Percentiles rank a stretch among this genome's conserved stretches.
Evolutionary conservation across 2,329 filamentous ascomycete genomes (phyloP).

Genomic region (Paraconiothyrium sp.): DNA sequence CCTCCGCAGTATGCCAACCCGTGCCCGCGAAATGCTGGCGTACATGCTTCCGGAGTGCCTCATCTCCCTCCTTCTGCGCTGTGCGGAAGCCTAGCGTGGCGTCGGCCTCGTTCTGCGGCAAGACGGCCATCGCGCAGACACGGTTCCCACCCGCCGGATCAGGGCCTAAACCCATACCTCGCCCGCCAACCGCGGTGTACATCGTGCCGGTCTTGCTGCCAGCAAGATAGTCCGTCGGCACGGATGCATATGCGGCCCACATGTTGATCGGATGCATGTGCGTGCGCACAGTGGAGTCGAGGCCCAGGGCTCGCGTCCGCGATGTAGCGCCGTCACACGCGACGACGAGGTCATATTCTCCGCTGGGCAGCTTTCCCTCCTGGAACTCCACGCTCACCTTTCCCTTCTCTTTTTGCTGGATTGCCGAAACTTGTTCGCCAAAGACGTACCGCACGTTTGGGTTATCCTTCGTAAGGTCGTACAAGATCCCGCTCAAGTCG

Average conservation of each 20-base stretch:
- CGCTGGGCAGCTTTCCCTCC: constrained; percentile 35
- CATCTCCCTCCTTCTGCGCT: constrained; percentile 45
- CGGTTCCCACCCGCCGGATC: constrained; percentile 52
- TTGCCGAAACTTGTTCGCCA: constrained; percentile 21
- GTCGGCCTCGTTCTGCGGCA: constrained; percentile 39
- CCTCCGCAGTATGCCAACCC: constrained; percentile 46
- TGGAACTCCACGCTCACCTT: constrained; percentile 25
- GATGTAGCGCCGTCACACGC: constrained; percentile 30
- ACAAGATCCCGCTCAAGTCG: constrained; percentile 42
- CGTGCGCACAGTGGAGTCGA: constrained; percentile 20
- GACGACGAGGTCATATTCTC: constrained; percentile 29
- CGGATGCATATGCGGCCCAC: constrained; percentile 25
- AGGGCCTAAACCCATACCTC: constrained; percentile 45
- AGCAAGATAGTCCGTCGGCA: constrained; percentile 14
- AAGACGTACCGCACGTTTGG: constrained; percentile 33
- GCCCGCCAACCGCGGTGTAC: constrained; percentile 38
- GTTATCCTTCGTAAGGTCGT: constrained; percentile 23
- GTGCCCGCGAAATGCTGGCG: constrained; percentile 33
- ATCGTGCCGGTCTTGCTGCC: constrained; percentile 15
- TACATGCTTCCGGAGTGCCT: constrained; percentile 21
- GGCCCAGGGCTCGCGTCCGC: constrained; percentile 22
- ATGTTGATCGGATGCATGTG: constrained; percentile 19
- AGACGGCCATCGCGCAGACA: constrained; percentile 52
- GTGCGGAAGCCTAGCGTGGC: constrained; percentile 50
- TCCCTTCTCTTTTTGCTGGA: constrained; percentile 18